phyloP scores from a whole-genome alignment of 1,284 basidiomycete species.

The Naganishia liquefaciens region DNA sequence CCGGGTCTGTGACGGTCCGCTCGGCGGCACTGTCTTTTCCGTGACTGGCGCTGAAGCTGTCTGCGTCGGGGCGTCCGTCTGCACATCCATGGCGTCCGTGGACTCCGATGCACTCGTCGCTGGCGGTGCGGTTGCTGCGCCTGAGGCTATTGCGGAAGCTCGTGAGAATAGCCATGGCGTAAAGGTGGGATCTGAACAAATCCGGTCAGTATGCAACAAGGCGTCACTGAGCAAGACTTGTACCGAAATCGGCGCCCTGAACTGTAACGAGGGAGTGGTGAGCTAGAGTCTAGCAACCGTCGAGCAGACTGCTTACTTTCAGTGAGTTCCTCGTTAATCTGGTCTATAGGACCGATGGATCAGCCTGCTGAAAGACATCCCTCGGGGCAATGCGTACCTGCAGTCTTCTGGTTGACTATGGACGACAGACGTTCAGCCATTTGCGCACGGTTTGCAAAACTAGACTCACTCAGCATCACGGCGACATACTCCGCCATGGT shows the following conservation, averaged over 20 bases:
- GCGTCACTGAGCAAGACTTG: background rate
- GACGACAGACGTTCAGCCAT: background rate
- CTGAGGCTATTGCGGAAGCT: constrained; percentile 14
- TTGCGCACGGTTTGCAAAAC: no score
- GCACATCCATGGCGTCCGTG: constrained; percentile 19
- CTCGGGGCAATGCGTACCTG: constrained; percentile 9
- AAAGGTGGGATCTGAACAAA: constrained; percentile 25
- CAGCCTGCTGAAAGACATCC: background rate
- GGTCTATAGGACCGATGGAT: background rate
- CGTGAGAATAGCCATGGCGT: constrained; percentile 29
- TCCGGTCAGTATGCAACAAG: background rate
- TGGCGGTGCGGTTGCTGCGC: constrained; percentile 1
- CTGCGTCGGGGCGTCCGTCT: constrained; percentile 12
- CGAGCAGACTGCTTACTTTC: constrained; percentile 24
- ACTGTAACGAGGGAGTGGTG: constrained; percentile 8
- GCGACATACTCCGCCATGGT: constrained; percentile 35
- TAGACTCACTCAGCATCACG: constrained; percentile 34
- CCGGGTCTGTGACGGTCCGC: constrained; percentile 23
- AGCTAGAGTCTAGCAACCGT: background rate
- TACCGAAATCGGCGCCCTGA: constrained; percentile 32
- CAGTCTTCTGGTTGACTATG: constrained; percentile 34
- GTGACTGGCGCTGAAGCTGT: background rate
- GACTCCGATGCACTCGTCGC: background rate
- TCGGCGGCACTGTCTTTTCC: constrained; percentile 18
- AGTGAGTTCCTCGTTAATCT: constrained; percentile 33